A percentile compares a stretch with the other conserved stretches of the same genome.
Conservation (phyloP, 163 green algal species). For the Coccomyxa subellipsoidea region DNA sequence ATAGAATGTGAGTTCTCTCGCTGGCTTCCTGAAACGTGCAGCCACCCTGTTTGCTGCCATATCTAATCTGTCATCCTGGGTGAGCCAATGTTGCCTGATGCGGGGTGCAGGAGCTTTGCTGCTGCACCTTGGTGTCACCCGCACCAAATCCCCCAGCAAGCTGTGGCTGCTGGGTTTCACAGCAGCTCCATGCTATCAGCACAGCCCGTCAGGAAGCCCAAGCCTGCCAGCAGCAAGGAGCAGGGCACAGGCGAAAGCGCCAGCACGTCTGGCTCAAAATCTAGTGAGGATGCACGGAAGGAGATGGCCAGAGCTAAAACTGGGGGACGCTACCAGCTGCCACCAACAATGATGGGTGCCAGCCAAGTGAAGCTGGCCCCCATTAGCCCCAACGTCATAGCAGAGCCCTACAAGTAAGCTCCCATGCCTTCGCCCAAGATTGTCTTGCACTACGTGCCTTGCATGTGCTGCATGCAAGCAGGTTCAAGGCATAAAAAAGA, state of each 20-base stretch:
- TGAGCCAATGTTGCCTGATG: no score
- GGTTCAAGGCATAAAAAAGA: no score
- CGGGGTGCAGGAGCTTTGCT: not conserved
- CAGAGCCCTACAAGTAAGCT: constrained; percentile 43
- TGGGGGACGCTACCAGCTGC: not conserved
- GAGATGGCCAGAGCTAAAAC: not conserved
- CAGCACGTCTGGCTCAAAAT: not conserved
- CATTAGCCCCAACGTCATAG: constrained; percentile 43
- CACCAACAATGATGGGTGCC: not conserved
- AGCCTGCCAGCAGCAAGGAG: not conserved
- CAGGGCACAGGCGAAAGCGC: not conserved
- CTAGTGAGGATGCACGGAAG: not conserved
- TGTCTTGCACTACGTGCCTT: no score
- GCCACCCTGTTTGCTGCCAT: no score
- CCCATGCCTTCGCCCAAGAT: not conserved
- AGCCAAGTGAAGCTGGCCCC: constrained; percentile 10
- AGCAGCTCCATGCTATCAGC: no score
- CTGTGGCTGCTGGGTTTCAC: not conserved
- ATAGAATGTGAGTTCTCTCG: no score
- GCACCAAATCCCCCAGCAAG: not conserved
- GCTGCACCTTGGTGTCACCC: not conserved
- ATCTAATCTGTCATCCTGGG: no score
- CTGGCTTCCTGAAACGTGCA: no score
- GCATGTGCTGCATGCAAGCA: no score
- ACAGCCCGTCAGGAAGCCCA: no score